Conservation (phyloP, 2,329 filamentous ascomycete species). For the Aureobasidium mangrovei region DNA sequence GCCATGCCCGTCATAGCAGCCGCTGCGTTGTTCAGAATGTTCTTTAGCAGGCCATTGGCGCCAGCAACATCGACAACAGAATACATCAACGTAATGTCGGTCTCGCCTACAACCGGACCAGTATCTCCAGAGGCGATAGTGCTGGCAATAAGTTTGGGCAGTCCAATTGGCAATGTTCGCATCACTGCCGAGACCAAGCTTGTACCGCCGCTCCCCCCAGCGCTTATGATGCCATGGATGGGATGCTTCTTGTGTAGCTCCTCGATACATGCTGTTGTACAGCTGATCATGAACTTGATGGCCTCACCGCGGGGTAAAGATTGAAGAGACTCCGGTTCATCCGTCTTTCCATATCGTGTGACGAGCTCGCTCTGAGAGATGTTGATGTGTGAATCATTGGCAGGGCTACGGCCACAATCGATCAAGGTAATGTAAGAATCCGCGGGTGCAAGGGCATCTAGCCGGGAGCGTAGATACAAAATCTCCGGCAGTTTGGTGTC, state of each 20-base stretch:
- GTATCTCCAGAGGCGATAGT: conserved; percentile 62
- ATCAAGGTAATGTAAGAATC: conserved; percentile 38
- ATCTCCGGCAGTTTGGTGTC: conserved; percentile 57
- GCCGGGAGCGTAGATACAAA: conserved; percentile 43
- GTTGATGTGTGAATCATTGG: conserved; percentile 39
- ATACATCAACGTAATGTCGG: conserved; percentile 62
- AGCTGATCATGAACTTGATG: conserved; percentile 46
- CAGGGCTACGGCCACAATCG: conserved; percentile 45
- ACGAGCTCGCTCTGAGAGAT: conserved; percentile 39
- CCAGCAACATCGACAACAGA: conserved; percentile 64
- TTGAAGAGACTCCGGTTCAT: conserved; percentile 22
- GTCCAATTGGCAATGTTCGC: conserved; percentile 53
- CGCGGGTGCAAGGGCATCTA: conserved; percentile 22
- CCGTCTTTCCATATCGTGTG: conserved; percentile 21
- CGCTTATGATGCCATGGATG: conserved; percentile 47
- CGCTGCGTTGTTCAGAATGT: conserved; percentile 54
- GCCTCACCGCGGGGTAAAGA: conserved; percentile 45
- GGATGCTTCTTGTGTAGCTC: conserved; percentile 40
- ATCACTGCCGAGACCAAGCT: conserved; percentile 53
- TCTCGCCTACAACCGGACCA: conserved; percentile 55
- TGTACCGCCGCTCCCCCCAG: conserved; percentile 57
- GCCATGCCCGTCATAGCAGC: conserved; percentile 54
- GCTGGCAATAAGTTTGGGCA: conserved; percentile 62
- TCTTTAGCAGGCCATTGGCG: conserved; percentile 49
- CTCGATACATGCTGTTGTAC: conserved; percentile 37